phyloP scores from a whole-genome alignment of 192 early-diverging fungal species.

The Podila horticola region DNA sequence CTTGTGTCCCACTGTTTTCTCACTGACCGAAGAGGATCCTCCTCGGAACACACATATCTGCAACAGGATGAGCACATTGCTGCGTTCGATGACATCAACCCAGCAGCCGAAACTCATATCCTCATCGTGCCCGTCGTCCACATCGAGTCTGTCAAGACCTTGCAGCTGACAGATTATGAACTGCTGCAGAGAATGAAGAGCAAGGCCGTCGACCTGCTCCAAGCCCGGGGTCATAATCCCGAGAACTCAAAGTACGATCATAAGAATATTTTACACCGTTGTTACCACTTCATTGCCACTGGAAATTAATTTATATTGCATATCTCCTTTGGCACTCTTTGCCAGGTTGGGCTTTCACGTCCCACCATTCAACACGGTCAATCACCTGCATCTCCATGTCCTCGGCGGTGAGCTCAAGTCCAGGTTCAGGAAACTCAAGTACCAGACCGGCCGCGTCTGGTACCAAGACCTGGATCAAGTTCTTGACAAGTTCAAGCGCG shows the following conservation, averaged over 20 bases:
- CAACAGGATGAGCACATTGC: conserved; percentile 47
- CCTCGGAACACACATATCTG: neutral
- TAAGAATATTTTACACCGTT: neutral
- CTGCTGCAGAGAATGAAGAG: conserved; percentile 31
- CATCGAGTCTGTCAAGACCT: conserved; percentile 29
- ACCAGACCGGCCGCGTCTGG: conserved; percentile 44
- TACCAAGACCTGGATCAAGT: conserved; percentile 34
- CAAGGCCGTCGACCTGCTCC: conserved; percentile 24
- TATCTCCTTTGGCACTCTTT: neutral
- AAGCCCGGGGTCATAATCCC: conserved; percentile 26
- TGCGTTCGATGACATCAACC: conserved; percentile 52
- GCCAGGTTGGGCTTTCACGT: conserved; percentile 75
- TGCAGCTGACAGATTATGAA: conserved; percentile 23
- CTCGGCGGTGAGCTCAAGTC: conserved; percentile 67
- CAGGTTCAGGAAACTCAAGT: conserved; percentile 36
- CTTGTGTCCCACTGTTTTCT: neutral
- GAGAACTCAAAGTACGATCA: conserved; percentile 23
- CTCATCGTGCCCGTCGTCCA: conserved; percentile 49
- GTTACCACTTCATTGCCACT: neutral
- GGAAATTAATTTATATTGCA: neutral
- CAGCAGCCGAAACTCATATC: conserved; percentile 52
- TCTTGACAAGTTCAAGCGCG: conserved; percentile 20
- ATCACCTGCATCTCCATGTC: conserved; percentile 80
- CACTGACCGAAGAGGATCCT: neutral
- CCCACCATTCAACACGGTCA: conserved; percentile 76